Percentiles rank a stretch among this genome's conserved stretches.
Conservation (phyloP, 2,329 filamentous ascomycete genomes). For the Beauveria australis region DNA sequence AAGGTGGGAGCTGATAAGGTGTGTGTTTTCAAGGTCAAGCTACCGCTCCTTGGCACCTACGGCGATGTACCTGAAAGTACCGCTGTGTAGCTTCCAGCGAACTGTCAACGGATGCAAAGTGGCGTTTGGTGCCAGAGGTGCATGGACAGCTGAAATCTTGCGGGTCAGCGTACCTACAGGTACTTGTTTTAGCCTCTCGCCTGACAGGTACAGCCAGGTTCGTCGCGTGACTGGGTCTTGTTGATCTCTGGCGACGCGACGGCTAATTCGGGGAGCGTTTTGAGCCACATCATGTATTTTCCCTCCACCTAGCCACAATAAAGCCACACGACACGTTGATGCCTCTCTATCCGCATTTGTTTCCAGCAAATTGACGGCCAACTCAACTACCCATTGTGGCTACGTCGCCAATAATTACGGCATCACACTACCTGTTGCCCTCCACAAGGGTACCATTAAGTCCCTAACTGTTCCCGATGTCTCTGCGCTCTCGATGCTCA, state of each 20-base stretch:
- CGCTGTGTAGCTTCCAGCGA: background rate
- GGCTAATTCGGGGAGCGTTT: background rate
- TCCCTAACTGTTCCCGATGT: too few species aligned
- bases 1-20: background rate
- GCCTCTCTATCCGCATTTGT: background rate
- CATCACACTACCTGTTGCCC: too few species aligned
- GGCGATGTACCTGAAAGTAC: background rate
- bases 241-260: background rate
- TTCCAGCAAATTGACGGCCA: too few species aligned
- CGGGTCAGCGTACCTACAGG: background rate
- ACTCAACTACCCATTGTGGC: too few species aligned
- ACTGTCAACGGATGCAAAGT: background rate
- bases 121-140: background rate
- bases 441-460: too few species aligned
- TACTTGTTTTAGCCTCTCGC: slow-evolving; percentile 1
- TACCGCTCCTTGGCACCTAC: background rate
- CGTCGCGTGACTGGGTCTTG: slow-evolving; percentile 3
- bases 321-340: background rate
- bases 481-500: too few species aligned
- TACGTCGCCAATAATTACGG: too few species aligned
- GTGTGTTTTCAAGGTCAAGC: background rate
- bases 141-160: background rate
- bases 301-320: background rate
- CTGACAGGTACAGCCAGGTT: slow-evolving; percentile 4
- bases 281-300: background rate